Evolutionary conservation across 208 protist species (phyloP), one percentile per base, ranked within the genome.

Genomic region (Trypanosoma lewisi): DNA sequence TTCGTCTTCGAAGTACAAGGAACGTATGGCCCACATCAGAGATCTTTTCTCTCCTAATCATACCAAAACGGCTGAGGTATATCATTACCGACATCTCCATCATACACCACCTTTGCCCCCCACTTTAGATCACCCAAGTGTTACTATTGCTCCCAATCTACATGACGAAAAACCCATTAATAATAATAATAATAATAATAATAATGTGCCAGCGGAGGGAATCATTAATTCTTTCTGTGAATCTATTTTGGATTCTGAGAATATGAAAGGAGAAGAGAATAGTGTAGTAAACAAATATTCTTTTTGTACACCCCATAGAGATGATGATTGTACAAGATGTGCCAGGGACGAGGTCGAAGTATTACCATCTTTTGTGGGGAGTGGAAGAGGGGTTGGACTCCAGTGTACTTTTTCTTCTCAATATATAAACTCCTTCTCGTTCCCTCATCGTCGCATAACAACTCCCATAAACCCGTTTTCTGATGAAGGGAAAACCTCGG

Each of bases 11-110:
- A 64, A 41, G 37, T 64, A 64, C 36, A 33, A n/a, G 27, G 34
- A 56, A 25, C 59, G 45, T 52, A 5, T 64, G 7, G 21, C 33
- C 16, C 33, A 48, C 12, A 64, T 64, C 37, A 55, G 47, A 45
- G 4, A 37, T 14, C 59, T 64, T 23, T 64, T 48, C 25, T 23
- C 45, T 31, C 36, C 28, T 44, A 25, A 17, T 33, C 16, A n/a
- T 21, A 42, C 16, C n/a, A 56, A 54, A n/a, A 45, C 17, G 19
- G 25, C 19, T 45, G 9, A 14, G 28, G 21, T 14, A 19, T n/a
- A 55, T 56, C 3, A 44, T 19, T 39, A 21, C 19, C 30, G 33
- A 25, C 31, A 28, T 53, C 16, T 28, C 21, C 17, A 53, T 16
- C 19, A 17, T 42, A 63, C 57, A 28, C 49, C 59, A 37, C 33